Conservation (phyloP, 441 rosid genomes). For the Sinapis alba region DNA sequence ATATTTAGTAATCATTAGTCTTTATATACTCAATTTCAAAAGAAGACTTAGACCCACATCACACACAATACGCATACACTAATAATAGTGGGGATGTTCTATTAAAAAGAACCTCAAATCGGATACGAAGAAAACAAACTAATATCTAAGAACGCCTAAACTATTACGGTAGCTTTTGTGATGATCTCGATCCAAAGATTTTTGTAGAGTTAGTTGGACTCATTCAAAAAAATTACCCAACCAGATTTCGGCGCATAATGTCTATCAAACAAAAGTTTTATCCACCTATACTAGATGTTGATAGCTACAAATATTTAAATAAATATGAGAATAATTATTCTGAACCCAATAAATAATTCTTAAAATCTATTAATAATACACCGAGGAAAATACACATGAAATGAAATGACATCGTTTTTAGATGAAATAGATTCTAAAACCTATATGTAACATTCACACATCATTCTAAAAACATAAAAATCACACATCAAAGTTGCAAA, state of each 20-base stretch:
- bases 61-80: neutral
- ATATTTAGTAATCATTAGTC: neutral
- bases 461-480: neutral
- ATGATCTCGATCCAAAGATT: neutral
- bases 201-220: neutral
- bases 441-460: neutral
- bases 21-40: neutral
- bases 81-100: neutral
- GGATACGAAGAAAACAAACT: neutral
- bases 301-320: neutral
- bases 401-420: neutral
- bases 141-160: neutral
- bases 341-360: neutral
- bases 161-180: neutral
- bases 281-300: neutral
- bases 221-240: neutral
- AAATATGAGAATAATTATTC: neutral
- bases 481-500: neutral
- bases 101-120: too few relatives aligned
- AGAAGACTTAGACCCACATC: neutral
- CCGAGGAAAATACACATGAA: neutral
- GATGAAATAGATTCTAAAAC: neutral
- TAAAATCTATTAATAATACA: neutral
- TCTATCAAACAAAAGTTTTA: neutral
- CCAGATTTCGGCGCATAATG: neutral